Evolutionary conservation across 1,284 basidiomycete species (phyloP), one percentile per base, ranked within the genome.

Genomic region (Xerocomus nothofagi): DNA sequence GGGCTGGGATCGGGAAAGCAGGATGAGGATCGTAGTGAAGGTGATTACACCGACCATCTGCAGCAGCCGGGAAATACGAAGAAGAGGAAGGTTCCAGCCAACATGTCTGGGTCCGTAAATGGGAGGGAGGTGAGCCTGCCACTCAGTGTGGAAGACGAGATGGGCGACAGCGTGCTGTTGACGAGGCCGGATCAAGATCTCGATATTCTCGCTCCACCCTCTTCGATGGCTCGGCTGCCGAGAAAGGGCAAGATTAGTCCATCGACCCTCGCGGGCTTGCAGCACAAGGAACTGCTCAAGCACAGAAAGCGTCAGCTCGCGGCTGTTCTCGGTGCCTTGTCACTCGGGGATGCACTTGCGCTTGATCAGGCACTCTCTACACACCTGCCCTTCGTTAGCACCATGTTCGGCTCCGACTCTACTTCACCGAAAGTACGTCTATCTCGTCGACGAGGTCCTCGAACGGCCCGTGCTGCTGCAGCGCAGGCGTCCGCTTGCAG

Each of bases 1-100:
- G 62, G 60, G 42, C 43, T 59, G 36, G 54, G 53, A 54, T 65
- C 55, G 33, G 48, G 54, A 45, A 66, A 49, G 54, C 62, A 55
- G 55, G 61, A 72, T 27, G 77, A 77, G 31, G 80, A 82, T 46
- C 76, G 73, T 17, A 77, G 76, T 51, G 70, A 74, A 31, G 79
- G 71, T 7, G 83, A 86, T 63, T 81, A 82, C 57, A 63, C 75
- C 30, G 84, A 87, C 66, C 84, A 84, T 60, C 66, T 83, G 32
- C 80, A 78, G 54, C 86, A 87, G 56, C 85, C 82, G 7, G 85
- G 84, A n/a, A 91, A 91, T 62, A 86, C 86, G 38, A 91, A 91
- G 78, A 91, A 91, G 72, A 76, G 88, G 44, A 91, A 91, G 64
- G 88, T 91, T 11, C 88, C 88, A 4, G 73, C 74, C 26, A 77